phyloP scores from a whole-genome alignment of 139 green algal genomes.

The Mychonastes homosphaera region DNA sequence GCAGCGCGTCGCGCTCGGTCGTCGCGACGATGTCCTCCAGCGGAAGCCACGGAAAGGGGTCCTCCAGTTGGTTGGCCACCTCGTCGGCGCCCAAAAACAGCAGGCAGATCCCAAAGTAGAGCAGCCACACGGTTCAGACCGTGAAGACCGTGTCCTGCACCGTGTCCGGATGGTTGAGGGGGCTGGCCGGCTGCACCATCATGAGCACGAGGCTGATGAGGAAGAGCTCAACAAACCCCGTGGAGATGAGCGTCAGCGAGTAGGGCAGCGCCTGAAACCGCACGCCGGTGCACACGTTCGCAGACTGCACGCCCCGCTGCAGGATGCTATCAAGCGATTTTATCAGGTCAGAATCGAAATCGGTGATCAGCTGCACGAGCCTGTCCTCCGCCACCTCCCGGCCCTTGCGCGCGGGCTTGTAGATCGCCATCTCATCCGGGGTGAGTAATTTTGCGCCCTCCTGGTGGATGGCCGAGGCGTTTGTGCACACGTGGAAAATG shows the following conservation, averaged over 20 bases:
- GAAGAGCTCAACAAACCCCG: conserved; percentile 13
- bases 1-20: conserved; percentile 1
- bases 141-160: neutral
- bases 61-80: conserved; percentile 15
- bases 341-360: neutral
- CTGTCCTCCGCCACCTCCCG: conserved; percentile 10
- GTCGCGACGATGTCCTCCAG: conserved; percentile 10
- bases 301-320: neutral
- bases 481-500: conserved; percentile 3
- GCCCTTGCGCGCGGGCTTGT: conserved; percentile 2
- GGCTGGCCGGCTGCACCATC: neutral
- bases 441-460: neutral
- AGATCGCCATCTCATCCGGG: conserved; percentile 8
- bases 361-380: neutral
- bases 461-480: neutral
- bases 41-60: conserved; percentile 8
- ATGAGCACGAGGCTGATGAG: neutral
- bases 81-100: conserved; percentile 2
- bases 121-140: conserved; percentile 5
- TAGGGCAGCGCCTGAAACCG: conserved; percentile 17
- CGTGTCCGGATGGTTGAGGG: neutral
- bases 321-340: conserved; percentile 3
- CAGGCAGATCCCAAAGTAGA: neutral
- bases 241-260: conserved; percentile 2
- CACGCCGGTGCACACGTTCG: conserved; percentile 6